Evolutionary conservation across 805 yeast species (phyloP), one percentile per base, ranked within the genome.

Genomic region (Hemisphaericaspora nanyangensis): DNA sequence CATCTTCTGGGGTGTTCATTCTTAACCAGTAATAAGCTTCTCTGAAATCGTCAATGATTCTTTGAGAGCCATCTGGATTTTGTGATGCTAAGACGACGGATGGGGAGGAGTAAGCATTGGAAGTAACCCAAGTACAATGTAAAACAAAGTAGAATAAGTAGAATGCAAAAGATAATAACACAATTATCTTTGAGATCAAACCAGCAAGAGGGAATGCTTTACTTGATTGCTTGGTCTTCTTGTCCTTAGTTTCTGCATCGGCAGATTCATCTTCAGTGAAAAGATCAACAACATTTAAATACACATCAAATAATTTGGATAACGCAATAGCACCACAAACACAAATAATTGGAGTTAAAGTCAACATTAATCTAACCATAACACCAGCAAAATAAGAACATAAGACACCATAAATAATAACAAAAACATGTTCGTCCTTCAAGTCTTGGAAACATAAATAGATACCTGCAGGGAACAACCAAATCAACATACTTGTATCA

Each of bases 21-120:
- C 99, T 81, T 53, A 93, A 72, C 99, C 99, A 93, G 63, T 91
- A 93, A 70, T 93, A 93, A 8, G 98, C 99, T 72, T 93, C 99
- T 67, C 99, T 81, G 73, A 83, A 93, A 64, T 93, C 99, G 63
- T 93, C 99, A 56, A 93, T 93, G 49, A 91, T 68, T 44, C 76
- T 73, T 50, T 78, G 82, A 13, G 86, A 76, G 1, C 99, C 99
- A 58, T 93, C 96, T 24, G 95, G 83, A 48, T 76, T 73, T 49
- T 74, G 72, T 17, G 95, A 81, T 1, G 97, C 85, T 52, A 93
- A 70, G 31, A 93, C 99, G 31, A 93, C 99, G 3, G 98, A 91
- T 36, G 99, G 99, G 2, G 98, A 89, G 5, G 97, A 90, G 61
- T 93, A 93, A 10, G 97, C 96, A 53, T 80, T 84, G 37, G 91